phyloP scores from a whole-genome alignment of 1,284 basidiomycete genomes.

The Cryptococcus depauperatus region DNA sequence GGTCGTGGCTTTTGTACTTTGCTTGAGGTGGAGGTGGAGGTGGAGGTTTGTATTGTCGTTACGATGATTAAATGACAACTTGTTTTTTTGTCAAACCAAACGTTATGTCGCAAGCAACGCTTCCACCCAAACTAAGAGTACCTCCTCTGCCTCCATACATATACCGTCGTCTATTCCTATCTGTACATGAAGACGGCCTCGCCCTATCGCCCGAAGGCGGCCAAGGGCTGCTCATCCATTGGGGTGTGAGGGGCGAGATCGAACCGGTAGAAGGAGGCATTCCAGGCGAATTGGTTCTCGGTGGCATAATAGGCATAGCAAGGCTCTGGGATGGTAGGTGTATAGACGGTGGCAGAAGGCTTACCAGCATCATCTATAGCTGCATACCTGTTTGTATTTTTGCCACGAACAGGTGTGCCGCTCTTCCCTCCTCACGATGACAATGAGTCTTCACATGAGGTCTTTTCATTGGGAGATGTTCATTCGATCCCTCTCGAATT shows the following conservation, averaged over 20 bases:
- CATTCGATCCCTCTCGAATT: conserved; percentile 33
- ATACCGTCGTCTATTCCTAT: conserved; percentile 32
- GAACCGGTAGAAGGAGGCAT: conserved; percentile 16
- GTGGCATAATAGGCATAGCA: conserved; percentile 41
- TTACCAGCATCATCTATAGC: too few relatives aligned
- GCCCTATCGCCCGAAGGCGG: conserved; percentile 20
- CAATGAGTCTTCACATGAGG: conserved; percentile 22
- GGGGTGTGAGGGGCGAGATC: conserved; percentile 37
- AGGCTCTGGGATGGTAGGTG: conserved; percentile 43
- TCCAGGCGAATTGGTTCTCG: conserved; percentile 28
- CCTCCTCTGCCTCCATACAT: conserved; percentile 38
- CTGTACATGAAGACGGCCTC: conserved; percentile 27
- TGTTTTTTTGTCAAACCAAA: neutral
- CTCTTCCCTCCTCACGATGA: conserved; percentile 24
- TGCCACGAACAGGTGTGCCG: conserved; percentile 20
- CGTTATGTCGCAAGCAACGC: conserved; percentile 9
- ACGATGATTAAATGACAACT: neutral
- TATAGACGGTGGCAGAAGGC: too few relatives aligned
- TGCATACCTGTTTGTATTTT: conserved; percentile 39
- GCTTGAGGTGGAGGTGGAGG: neutral
- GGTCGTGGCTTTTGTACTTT: too few relatives aligned
- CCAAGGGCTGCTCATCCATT: conserved; percentile 26
- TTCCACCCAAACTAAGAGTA: conserved; percentile 36
- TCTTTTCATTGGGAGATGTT: conserved; percentile 29
- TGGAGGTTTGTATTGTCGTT: conserved; percentile 6